Evolutionary conservation across 495 filamentous ascomycete species (phyloP).

Genomic region (Cercophora samala): DNA sequence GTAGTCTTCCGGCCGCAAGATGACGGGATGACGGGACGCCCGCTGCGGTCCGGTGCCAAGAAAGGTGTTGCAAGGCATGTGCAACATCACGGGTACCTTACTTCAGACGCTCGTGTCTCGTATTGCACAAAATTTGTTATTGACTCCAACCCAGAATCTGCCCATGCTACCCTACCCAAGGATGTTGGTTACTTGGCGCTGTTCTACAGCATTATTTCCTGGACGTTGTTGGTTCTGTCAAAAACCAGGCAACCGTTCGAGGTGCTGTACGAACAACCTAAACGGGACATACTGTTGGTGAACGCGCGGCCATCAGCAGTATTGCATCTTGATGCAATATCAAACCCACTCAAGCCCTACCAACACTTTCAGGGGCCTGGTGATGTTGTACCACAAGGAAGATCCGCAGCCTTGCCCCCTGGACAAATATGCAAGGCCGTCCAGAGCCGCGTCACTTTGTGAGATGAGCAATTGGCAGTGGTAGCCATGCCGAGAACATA

Average conservation of each 20-base stretch:
- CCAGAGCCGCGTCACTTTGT: not conserved
- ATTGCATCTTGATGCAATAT: not conserved
- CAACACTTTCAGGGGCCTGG: not conserved
- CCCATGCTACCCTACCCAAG: not conserved
- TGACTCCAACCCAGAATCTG: not conserved
- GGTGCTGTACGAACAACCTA: not conserved
- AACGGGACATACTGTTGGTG: not conserved
- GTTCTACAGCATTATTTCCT: not conserved
- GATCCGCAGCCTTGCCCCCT: not conserved
- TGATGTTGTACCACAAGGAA: not conserved
- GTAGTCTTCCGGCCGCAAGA: constrained; percentile 5
- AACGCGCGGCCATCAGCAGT: constrained; percentile 6
- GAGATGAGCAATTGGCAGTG: not conserved
- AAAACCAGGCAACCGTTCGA: constrained; percentile 1
- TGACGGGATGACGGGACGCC: not conserved
- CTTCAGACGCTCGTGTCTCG: not conserved
- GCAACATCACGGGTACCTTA: not conserved
- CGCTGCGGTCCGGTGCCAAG: not conserved
- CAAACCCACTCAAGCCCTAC: not conserved
- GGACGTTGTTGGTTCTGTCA: not conserved
- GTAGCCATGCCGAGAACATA: not conserved
- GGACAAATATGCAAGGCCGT: not conserved
- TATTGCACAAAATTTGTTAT: not conserved
- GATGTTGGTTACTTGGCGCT: not conserved
- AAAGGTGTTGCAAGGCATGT: not conserved